Conservation (phyloP, 176 grass and related monocot species). For the Thinopyrum elongatum region DNA sequence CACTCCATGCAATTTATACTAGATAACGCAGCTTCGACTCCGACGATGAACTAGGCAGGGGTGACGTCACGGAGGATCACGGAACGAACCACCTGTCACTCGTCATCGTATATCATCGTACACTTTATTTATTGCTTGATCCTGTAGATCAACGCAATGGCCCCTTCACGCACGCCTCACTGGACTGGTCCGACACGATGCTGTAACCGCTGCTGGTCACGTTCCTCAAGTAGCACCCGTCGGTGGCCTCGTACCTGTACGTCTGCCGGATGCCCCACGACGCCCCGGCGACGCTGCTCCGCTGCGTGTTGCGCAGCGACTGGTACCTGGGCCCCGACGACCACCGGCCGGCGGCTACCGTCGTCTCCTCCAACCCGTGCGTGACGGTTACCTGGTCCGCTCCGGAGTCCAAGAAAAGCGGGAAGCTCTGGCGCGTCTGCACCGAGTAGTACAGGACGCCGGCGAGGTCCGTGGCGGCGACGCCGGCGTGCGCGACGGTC, state of each 20-base stretch:
- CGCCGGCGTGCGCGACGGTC: background rate
- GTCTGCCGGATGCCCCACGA: background rate
- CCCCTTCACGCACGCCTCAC: slow-evolving; percentile 23
- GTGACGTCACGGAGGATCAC: too few relatives aligned
- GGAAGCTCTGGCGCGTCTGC: background rate
- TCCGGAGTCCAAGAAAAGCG: background rate
- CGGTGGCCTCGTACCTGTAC: slow-evolving; percentile 11
- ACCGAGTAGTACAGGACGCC: background rate
- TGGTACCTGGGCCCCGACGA: background rate
- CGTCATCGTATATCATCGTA: too few relatives aligned
- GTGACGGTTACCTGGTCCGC: background rate
- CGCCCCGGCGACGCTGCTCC: background rate
- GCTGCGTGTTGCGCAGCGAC: slow-evolving; percentile 13
- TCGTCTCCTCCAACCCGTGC: background rate
- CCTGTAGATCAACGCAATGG: too few relatives aligned
- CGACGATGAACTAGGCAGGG: too few relatives aligned
- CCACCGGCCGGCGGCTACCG: slow-evolving; percentile 31
- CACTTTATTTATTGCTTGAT: too few relatives aligned
- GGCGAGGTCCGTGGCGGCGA: background rate
- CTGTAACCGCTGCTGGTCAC: slow-evolving; percentile 38
- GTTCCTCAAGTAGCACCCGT: slow-evolving; percentile 58
- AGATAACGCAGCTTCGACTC: too few relatives aligned
- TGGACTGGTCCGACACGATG: slow-evolving; percentile 22
- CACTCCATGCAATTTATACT: too few relatives aligned
- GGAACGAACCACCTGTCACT: too few relatives aligned